Evolutionary conservation across 441 rosid species (phyloP).

Genomic region (Sinapis alba): DNA sequence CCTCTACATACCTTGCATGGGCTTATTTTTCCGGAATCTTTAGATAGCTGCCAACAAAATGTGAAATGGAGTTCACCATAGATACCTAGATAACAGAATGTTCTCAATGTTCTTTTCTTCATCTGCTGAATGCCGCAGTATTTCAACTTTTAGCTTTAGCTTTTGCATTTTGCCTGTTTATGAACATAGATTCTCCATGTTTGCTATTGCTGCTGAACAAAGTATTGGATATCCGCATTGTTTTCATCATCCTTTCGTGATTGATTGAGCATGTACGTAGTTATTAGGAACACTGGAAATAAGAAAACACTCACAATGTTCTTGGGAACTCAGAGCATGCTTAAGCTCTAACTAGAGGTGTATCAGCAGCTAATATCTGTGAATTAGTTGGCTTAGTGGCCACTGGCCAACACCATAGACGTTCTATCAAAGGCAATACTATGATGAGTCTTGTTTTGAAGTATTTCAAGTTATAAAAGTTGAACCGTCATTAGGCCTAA

Average conservation of each 20-base stretch:
- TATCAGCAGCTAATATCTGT: background rate
- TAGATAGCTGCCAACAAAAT: background rate
- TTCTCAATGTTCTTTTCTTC: constrained; percentile 8
- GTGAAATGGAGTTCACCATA: background rate
- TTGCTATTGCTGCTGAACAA: background rate
- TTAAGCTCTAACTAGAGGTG: background rate
- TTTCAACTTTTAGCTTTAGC: background rate
- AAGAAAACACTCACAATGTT: background rate
- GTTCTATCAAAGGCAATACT: background rate
- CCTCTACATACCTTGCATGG: too few relatives aligned
- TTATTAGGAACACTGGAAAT: background rate
- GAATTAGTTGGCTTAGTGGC: background rate
- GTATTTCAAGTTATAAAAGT: background rate
- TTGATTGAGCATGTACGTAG: background rate
- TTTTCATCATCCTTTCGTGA: background rate
- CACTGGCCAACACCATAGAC: constrained; percentile 4
- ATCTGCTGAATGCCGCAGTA: background rate
- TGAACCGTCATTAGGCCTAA: background rate
- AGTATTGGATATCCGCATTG: background rate
- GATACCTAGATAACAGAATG: background rate
- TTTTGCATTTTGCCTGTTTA: constrained; percentile 1
- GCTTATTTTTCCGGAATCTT: background rate
- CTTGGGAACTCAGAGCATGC: background rate
- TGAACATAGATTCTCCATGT: background rate
- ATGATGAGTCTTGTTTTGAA: background rate